A percentile compares a stretch with the other conserved stretches of the same genome.
phyloP scores from a whole-genome alignment of 169 alveolate species.

The Miamiensis avidus region DNA sequence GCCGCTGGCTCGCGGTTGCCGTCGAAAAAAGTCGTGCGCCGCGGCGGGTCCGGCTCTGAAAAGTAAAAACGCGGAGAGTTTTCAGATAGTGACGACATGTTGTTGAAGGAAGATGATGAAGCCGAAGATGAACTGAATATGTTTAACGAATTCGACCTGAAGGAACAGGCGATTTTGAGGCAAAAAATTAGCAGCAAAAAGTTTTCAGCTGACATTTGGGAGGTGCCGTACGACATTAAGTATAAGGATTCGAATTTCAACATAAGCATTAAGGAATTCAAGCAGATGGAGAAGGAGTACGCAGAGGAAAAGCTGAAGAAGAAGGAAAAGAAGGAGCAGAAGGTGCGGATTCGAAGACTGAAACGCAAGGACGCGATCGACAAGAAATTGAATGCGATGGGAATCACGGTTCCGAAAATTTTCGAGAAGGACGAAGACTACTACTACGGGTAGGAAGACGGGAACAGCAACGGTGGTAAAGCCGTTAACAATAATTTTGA shows the following conservation, averaged over 20 bases:
- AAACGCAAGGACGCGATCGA: background rate
- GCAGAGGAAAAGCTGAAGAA: constrained; percentile 27
- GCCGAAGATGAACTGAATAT: too few relatives aligned
- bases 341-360: background rate
- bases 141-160: too few relatives aligned
- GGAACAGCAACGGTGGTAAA: too few relatives aligned
- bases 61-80: background rate
- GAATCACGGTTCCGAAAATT: background rate
- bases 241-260: constrained; percentile 38
- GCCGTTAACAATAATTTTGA: too few relatives aligned
- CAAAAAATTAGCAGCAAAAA: background rate
- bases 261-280: constrained; percentile 41
- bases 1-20: background rate
- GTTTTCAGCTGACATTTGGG: constrained; percentile 46
- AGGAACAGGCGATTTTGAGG: too few relatives aligned
- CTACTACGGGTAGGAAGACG: too few relatives aligned
- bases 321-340: constrained; percentile 15
- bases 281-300: constrained; percentile 24
- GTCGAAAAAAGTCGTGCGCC: too few relatives aligned
- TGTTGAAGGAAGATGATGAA: background rate
- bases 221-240: constrained; percentile 32
- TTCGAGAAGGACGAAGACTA: too few relatives aligned
- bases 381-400: background rate
- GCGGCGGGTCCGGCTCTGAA: background rate
- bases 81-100: background rate